A percentile compares a stretch with the other conserved stretches of the same genome.
phyloP scores from a whole-genome alignment of 2,329 filamentous ascomycete genomes.

The Cercospora zeina region DNA sequence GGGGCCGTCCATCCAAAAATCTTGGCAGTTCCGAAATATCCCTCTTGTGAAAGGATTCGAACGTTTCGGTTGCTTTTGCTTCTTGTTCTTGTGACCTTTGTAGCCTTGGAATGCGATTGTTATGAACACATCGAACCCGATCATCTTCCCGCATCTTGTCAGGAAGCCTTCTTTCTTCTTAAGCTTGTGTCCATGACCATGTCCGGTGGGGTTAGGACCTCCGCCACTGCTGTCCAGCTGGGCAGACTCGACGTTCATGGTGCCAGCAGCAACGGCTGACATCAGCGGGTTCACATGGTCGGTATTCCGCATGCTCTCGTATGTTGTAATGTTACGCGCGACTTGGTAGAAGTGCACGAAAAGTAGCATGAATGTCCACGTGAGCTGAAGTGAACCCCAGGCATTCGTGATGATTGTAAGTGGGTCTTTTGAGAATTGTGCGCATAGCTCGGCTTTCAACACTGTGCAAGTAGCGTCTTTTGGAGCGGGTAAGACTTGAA shows the following conservation, averaged over 20 bases:
- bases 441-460: slow-evolving; percentile 73
- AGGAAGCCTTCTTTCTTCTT: slow-evolving; percentile 67
- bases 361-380: slow-evolving; percentile 96
- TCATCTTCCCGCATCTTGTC: slow-evolving; percentile 75
- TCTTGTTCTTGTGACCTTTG: slow-evolving; percentile 52
- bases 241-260: slow-evolving; percentile 64
- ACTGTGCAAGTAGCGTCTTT: slow-evolving; percentile 66
- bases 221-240: slow-evolving; percentile 68
- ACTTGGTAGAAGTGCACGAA: slow-evolving; percentile 93
- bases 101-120: slow-evolving; percentile 81
- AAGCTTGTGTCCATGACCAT: slow-evolving; percentile 35
- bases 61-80: slow-evolving; percentile 39
- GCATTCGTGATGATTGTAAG: slow-evolving; percentile 77
- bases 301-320: slow-evolving; percentile 86
- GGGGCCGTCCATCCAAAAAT: slow-evolving; percentile 93
- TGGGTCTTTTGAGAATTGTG: slow-evolving; percentile 73
- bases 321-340: slow-evolving; percentile 89
- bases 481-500: slow-evolving; percentile 50
- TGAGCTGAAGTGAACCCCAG: slow-evolving; percentile 81
- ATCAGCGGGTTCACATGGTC: slow-evolving; percentile 61
- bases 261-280: slow-evolving; percentile 72
- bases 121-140: slow-evolving; percentile 91
- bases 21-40: slow-evolving; percentile 82
- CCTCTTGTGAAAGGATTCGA: slow-evolving; percentile 85
- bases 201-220: slow-evolving; percentile 58